Conservation (phyloP, 768 basidiomycete genomes). For the Plicaturopsis crispa region DNA sequence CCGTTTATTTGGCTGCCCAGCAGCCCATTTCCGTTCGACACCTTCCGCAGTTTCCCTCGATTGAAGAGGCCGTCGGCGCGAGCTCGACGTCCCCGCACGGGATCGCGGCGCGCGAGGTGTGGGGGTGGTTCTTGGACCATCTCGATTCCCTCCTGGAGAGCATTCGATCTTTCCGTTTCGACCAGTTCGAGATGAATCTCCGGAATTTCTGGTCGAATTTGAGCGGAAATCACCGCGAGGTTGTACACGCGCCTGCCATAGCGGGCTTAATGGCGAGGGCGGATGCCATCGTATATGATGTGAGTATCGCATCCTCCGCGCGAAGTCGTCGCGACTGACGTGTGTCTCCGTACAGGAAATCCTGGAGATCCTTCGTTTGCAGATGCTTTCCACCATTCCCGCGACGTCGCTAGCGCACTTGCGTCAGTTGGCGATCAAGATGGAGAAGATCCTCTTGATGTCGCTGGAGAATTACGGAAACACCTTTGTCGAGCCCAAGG, state of each 20-base stretch:
- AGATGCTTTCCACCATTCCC: constrained; percentile 75
- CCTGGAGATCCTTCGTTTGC: constrained; percentile 74
- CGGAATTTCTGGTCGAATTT: constrained; percentile 81
- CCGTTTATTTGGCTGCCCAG: constrained; percentile 40
- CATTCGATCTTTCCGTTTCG: constrained; percentile 71
- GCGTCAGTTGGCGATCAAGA: constrained; percentile 79
- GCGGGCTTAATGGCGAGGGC: constrained; percentile 86
- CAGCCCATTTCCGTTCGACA: constrained; percentile 63
- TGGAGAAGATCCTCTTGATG: constrained; percentile 82
- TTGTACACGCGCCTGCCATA: constrained; percentile 84
- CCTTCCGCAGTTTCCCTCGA: constrained; percentile 74
- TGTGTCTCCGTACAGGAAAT: constrained; percentile 55
- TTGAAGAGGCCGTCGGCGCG: constrained; percentile 76
- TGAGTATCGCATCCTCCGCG: constrained; percentile 31
- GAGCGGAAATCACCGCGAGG: constrained; percentile 70
- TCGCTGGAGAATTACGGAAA: constrained; percentile 80
- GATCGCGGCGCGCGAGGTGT: constrained; percentile 78
- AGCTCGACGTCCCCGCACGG: constrained; percentile 71
- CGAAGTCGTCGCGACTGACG: constrained; percentile 11
- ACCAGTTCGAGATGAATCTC: constrained; percentile 84
- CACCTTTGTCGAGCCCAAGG: constrained; percentile 87
- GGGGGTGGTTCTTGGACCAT: constrained; percentile 91
- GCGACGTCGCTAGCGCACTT: constrained; percentile 60
- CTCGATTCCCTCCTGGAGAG: constrained; percentile 76
- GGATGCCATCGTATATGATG: constrained; percentile 87